Base-by-base conservation (phyloP, 352 stramenopile species). In the Lagenidium giganteum region DNA sequence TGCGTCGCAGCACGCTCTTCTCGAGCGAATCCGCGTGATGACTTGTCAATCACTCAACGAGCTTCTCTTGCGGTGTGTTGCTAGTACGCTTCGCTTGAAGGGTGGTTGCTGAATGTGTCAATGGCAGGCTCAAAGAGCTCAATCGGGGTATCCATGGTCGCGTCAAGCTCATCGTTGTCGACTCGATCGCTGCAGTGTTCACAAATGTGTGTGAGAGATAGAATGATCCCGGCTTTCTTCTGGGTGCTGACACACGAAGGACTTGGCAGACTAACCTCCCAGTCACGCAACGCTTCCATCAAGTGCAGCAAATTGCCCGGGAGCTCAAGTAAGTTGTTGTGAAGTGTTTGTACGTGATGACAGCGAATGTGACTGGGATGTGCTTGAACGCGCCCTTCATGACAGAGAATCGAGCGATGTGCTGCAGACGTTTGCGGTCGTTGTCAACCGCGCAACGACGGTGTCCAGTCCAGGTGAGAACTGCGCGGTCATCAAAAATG, bases 141-240 rank as follows among this genome's bases (percentile, higher is more conserved):
- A n/a, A n/a, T n/a, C n/a, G n/a, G n/a, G n/a, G n/a, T n/a, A n/a
- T n/a, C n/a, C n/a, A n/a, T n/a, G n/a, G n/a, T n/a, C n/a, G n/a
- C 18, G 57, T 74, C 12, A 83, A 87, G 37, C 64, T 90, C 35
- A 17, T 93, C 2, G 57, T 93, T 25, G 54, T 91, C 38, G 81
- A 93, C 60, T 91, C 78, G n/a, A 42, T 87, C 1, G 64, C 75
- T 8, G 64, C 73, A 21, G 46, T 87, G 5, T 72, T 85, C 20
- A 32, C 73, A 4, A 83, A 89, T 52, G 75, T 87, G 32, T 20
- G 20, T 28, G 8, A 9, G n/a, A 22, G 25, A 20, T 30, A 17
- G 20, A 9, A 28, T 30, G 28, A 13, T 28, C 23, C 18, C n/a
- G n/a, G n/a, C n/a, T n/a, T n/a, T n/a, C n/a, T n/a, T n/a, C n/a